Evolutionary conservation across 2,329 filamentous ascomycete species (phyloP), one percentile per base, ranked within the genome.

Genomic region (Coniochaeta hoffmannii): DNA sequence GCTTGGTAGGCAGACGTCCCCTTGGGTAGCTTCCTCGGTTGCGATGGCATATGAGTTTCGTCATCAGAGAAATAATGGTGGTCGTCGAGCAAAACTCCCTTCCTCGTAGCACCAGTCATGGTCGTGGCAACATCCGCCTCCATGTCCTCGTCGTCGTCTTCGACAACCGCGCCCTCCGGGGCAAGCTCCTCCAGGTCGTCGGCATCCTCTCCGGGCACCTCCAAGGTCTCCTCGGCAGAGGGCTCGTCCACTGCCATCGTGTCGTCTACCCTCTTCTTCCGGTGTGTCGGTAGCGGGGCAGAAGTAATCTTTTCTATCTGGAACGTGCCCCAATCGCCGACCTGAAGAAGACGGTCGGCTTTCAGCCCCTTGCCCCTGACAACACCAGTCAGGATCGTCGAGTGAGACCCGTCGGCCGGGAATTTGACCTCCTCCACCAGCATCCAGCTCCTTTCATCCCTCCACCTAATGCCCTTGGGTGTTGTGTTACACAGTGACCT

Each of bases 21-120:
- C 70, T 86, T 89, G 1, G 94, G 94, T 22, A 99, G 73, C 59
- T 84, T 83, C 71, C 87, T 94, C 7, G 89, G 89, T 31, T 75
- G 73, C 34, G 78, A 72, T 17, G 83, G 75, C 17, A 79, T 75
- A 54, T 84, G 77, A 41, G 80, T 77, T 6, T 78, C 76, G 54
- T 94, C 90, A 44, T 97, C 93, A 0, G 92, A 92, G 67, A 97
- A 99, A 71, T 99, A 99, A 68, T 97, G 93, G 69, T 99, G 93
- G 62, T 97, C 93, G 62, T 99, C 94, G 10, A 99, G 78, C 38
- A 99, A 75, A 1, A 99, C 94, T 60, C 93, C 94, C 72, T 93
- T 96, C 66, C 86, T 86, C 44, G 79, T 76, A 1, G 76, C 74
- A 4, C 70, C 67, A 51, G 70, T 70, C 22, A 78, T 73, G 3